Evolutionary conservation across 257 asterid genomes (phyloP), one percentile per base, ranked within the genome.

Genomic region (Lycium barbarum): DNA sequence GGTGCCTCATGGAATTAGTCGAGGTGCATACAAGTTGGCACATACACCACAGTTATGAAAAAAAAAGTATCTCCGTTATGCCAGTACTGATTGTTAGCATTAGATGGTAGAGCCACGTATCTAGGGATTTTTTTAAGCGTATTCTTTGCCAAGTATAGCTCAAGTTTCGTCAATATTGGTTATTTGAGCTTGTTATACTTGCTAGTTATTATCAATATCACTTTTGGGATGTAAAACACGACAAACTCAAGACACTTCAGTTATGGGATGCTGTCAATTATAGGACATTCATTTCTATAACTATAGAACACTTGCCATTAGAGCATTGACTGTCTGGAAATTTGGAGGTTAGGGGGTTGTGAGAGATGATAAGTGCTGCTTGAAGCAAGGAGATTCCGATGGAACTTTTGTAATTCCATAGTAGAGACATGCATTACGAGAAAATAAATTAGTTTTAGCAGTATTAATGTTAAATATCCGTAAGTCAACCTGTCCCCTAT

Each of bases 291-390:
- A 18, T 2, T 68, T 68, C 22, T 73, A 33, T n/a, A 45, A 49
- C 80, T n/a, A 45, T 5, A 40, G 80, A 5, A 72, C 38, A 72
- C 15, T 45, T 49, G 22, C 10, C 36, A 45, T 72, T 45, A 18
- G 17, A 5, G 80, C 76, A 68, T 68, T 36, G 76, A 14, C 51
- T 15, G 22, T 68, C 36, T 45, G 80, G 9, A 72, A 45, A 43
- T 51, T 72, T 72, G 58, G 58, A 72, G 54, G 80, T 72, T 72
- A 72, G n/a, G 58, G 36, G n/a, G n/a, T 72, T 4, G 9, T 72
- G 18, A 45, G 80, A 72, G 38, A 10, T 14, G 7, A 45, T 17
- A 10, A 45, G 38, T 45, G 80, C 38, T 72, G 17, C 15, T 72
- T 72, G 38, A 20, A 72, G 80, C 11, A 72, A n/a, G 58, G 80